phyloP scores from a whole-genome alignment of 73 alveolate species.

The Tetrahymena borealis region DNA sequence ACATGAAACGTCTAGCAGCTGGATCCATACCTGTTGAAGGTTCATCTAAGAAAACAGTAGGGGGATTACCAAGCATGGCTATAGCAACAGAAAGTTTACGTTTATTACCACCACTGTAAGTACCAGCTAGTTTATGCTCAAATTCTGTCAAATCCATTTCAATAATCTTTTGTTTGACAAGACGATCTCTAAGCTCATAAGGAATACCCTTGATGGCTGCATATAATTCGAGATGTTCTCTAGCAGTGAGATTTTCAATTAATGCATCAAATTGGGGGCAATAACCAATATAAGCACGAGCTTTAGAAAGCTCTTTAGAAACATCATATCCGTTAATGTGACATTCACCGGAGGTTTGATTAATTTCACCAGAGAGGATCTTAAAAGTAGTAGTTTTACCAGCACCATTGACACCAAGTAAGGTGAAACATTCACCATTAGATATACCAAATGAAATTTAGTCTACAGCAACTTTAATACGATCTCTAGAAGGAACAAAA shows the following conservation, averaged over 20 bases:
- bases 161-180: slow-evolving; percentile 70
- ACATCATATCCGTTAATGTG: slow-evolving; percentile 83
- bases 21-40: slow-evolving; percentile 99
- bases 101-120: slow-evolving; percentile 94
- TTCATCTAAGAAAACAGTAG: slow-evolving; percentile 95
- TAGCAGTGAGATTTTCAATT: slow-evolving; percentile 84
- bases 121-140: slow-evolving; percentile 76
- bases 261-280: slow-evolving; percentile 98
- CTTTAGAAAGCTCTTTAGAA: slow-evolving; percentile 60
- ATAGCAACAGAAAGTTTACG: slow-evolving; percentile 97
- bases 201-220: slow-evolving; percentile 94
- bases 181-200: slow-evolving; percentile 48
- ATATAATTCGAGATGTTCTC: slow-evolving; percentile 92
- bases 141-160: slow-evolving; percentile 85
- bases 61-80: slow-evolving; percentile 98
- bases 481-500: slow-evolving; percentile 22
- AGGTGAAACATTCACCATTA: slow-evolving; percentile 96
- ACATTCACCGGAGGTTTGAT: slow-evolving; percentile 81
- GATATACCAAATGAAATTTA: slow-evolving; percentile 84
- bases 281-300: slow-evolving; percentile 89
- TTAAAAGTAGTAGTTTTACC: slow-evolving; percentile 98
- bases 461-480: slow-evolving; percentile 80
- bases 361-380: slow-evolving; percentile 85
- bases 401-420: slow-evolving; percentile 98
- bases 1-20: slow-evolving; percentile 94